These are phyloP conservation scores for Thermoascus crustaceus DNA, from an alignment of 2,329 filamentous ascomycete species.

Conservation along the genomic window DNA sequence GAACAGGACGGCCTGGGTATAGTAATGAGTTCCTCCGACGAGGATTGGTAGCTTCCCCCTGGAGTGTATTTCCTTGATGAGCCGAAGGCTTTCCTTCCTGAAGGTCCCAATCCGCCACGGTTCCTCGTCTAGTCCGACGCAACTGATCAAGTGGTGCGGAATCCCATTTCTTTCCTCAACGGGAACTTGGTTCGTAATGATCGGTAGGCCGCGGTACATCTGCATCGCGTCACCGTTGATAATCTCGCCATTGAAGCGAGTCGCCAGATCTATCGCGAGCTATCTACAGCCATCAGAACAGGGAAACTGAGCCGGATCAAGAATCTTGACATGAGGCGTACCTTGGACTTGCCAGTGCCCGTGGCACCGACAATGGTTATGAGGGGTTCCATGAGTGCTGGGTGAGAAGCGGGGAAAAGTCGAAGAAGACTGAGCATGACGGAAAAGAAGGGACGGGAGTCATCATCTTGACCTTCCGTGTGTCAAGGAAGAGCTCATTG, in stretches of 20 bases:
- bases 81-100: conserved; percentile 56
- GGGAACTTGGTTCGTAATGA: conserved; percentile 92
- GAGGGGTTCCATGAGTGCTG: conserved; percentile 46
- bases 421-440: conserved; percentile 22
- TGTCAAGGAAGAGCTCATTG: conserved; percentile 1
- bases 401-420: conserved; percentile 14
- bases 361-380: conserved; percentile 82
- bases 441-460: conserved; percentile 1
- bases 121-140: conserved; percentile 64
- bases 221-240: conserved; percentile 99
- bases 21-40: conserved; percentile 93
- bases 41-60: conserved; percentile 79
- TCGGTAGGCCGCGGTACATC: conserved; percentile 81
- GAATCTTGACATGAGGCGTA: conserved; percentile 34
- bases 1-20: conserved; percentile 82
- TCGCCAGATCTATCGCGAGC: conserved; percentile 84
- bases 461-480: conserved; percentile 9
- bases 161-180: conserved; percentile 65
- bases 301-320: background rate
- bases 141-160: conserved; percentile 79
- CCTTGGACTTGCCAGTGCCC: conserved; percentile 88
- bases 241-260: conserved; percentile 78
- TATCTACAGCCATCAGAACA: conserved; percentile 36
- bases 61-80: conserved; percentile 68
- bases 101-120: conserved; percentile 80